Evolutionary conservation across 208 protist genomes (phyloP).

Genomic region (Wallacemonas sp.): DNA sequence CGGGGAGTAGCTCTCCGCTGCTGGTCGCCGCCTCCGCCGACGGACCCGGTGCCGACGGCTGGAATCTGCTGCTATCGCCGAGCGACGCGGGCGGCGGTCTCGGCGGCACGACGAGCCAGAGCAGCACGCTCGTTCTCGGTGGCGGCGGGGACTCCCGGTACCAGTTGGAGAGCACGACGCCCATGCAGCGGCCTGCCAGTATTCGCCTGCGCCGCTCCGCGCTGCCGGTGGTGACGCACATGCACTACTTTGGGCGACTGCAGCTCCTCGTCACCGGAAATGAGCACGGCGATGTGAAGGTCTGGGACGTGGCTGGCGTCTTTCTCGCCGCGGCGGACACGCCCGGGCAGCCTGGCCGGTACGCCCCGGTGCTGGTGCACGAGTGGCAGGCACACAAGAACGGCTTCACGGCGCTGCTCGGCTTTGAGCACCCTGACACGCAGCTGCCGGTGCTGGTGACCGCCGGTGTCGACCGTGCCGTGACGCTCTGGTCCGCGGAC

Average conservation of each 20-base stretch:
- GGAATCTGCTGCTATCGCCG: too few relatives aligned
- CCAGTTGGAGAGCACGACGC: not conserved
- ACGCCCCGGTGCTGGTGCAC: conserved; percentile 29
- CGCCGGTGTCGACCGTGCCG: conserved; percentile 25
- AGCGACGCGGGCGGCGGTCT: not conserved
- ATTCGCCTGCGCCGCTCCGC: conserved; percentile 1
- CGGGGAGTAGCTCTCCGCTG: too few relatives aligned
- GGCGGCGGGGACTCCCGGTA: too few relatives aligned
- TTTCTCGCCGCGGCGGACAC: not conserved
- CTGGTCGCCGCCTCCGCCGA: too few relatives aligned
- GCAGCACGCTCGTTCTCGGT: not conserved
- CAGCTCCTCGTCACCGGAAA: conserved; percentile 34
- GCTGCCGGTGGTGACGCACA: conserved; percentile 29
- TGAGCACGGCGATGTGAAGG: conserved; percentile 26
- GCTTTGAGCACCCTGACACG: conserved; percentile 24
- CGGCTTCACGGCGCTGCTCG: conserved; percentile 34
- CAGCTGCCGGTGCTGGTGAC: conserved; percentile 40
- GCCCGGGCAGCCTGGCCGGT: not conserved
- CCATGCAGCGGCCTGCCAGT: not conserved
- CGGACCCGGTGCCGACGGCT: too few relatives aligned
- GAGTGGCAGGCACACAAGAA: conserved; percentile 33
- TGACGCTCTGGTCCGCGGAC: conserved; percentile 48
- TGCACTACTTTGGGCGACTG: conserved; percentile 24
- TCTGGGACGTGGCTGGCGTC: conserved; percentile 40
- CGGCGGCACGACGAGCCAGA: not conserved